Conservation (phyloP, 495 filamentous ascomycete genomes). For the Aspergillus ellipticus region DNA sequence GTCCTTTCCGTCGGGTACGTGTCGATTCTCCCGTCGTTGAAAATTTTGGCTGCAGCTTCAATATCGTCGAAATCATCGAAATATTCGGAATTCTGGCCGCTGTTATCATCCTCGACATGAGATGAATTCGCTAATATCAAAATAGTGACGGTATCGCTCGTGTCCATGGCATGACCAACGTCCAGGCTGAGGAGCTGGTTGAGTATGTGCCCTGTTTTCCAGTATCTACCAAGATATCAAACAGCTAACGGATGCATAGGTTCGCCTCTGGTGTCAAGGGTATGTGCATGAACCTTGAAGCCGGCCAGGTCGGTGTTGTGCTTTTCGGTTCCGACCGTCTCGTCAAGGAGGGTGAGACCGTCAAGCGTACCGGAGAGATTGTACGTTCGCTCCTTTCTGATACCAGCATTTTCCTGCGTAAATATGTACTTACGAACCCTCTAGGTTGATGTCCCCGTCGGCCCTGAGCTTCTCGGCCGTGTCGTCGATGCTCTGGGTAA, state of each 20-base stretch:
- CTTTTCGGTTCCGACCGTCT: constrained; percentile 99
- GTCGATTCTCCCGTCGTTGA: constrained; percentile 14
- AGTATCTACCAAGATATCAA: constrained; percentile 13
- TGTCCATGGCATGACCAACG: constrained; percentile 99
- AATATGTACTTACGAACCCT: constrained; percentile 22
- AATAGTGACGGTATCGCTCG: constrained; percentile 99
- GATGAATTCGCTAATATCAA: constrained; percentile 15
- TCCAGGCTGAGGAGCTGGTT: constrained; percentile 99
- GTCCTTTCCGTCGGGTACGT: constrained; percentile 99
- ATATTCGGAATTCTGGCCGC: background rate
- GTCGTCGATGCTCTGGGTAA: constrained; percentile 97
- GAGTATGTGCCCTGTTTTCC: constrained; percentile 66
- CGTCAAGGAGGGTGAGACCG: constrained; percentile 98
- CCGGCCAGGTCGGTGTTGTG: constrained; percentile 99
- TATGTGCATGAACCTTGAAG: constrained; percentile 99
- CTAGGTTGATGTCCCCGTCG: constrained; percentile 96
- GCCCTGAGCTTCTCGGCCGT: constrained; percentile 88
- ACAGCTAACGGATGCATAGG: constrained; percentile 54
- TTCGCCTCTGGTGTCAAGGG: constrained; percentile 99
- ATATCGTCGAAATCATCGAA: constrained; percentile 26
- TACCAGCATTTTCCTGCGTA: background rate
- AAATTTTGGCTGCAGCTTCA: constrained; percentile 36
- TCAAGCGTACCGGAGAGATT: constrained; percentile 99
- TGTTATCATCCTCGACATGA: background rate
- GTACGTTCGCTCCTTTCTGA: constrained; percentile 52